Conservation (phyloP, 805 yeast species). For the Candida succiphila region DNA sequence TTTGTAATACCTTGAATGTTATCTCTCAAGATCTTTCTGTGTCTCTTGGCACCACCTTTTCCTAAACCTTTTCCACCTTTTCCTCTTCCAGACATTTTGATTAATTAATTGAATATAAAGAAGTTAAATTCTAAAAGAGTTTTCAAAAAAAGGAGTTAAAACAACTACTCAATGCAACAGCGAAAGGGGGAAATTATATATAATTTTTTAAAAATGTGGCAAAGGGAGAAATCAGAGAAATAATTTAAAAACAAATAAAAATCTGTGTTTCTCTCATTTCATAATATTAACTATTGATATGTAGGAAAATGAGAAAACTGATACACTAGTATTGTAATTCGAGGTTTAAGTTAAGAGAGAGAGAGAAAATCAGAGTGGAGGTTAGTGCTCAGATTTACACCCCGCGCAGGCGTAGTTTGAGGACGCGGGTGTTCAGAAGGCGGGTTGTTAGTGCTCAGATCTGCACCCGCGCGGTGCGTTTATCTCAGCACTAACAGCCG, state of each 20-base stretch:
- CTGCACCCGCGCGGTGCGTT: no score
- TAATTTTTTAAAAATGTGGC: not conserved
- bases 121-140: not conserved
- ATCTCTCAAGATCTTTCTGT: constrained; percentile 98
- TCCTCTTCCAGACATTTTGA: constrained; percentile 95
- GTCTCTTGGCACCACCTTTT: constrained; percentile 99
- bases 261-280: no score
- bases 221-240: not conserved
- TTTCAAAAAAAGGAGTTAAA: not conserved
- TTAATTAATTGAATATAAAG: not conserved
- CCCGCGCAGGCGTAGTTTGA: no score
- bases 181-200: not conserved
- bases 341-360: no score
- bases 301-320: no score
- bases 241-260: not conserved
- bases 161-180: not conserved
- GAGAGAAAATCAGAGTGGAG: no score
- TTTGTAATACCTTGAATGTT: constrained; percentile 99
- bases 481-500: no score
- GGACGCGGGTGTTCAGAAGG: no score
- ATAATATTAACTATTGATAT: no score
- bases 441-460: no score
- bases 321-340: no score
- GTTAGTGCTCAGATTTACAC: no score
- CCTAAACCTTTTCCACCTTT: constrained; percentile 99